Base-by-base conservation (phyloP, 805 yeast genomes). In the Schizosaccharomyces octosporus region DNA sequence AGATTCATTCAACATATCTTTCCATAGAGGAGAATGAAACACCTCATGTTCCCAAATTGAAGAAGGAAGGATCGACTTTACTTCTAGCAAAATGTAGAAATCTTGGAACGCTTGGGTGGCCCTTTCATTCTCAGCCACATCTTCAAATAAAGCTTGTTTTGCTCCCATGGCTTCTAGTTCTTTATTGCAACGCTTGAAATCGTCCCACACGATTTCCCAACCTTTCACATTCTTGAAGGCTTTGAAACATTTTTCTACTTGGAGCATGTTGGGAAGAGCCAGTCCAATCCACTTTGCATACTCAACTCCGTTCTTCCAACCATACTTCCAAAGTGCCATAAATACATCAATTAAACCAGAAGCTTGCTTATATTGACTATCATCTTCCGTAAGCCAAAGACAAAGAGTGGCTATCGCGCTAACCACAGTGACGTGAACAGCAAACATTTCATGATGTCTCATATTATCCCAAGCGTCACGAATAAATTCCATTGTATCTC, bases 391-490 rank as follows among this genome's bases (percentile, higher is more conserved):
- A 31, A 57, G 29, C 60, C 60, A 57, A 15, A 57, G 21, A 41
- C 60, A 57, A 39, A 57, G 45, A n/a, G 60, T 41, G 11, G 48
- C 31, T 9, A 57, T 27, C 4, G 48, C 48, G 29, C 39, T 57
- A 17, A 41, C 29, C 11, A 57, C 29, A 1, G 60, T 29, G 31
- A 41, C 48, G 27, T 57, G 27, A 15, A 41, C n/a, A 5, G 48
- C 27, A 6, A 57, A 27, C 27, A 3, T 21, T 5, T 21, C 42
- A n/a, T 27, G 48, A n/a, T 21, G 24, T n/a, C 21, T 24, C 19
- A 17, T 57, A 41, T 57, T 41, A 24, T 59, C 61, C 61, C 61
- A 59, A n/a, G 31, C 21, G 13, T 59, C 61, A 19, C 61, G 61
- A 11, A 59, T 19, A 45, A 43, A 59, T 6, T 59, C 61, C 55